Evolutionary conservation across 805 yeast species (phyloP), one percentile per base, ranked within the genome.

Genomic region (Saccharomycopsis sp.): DNA sequence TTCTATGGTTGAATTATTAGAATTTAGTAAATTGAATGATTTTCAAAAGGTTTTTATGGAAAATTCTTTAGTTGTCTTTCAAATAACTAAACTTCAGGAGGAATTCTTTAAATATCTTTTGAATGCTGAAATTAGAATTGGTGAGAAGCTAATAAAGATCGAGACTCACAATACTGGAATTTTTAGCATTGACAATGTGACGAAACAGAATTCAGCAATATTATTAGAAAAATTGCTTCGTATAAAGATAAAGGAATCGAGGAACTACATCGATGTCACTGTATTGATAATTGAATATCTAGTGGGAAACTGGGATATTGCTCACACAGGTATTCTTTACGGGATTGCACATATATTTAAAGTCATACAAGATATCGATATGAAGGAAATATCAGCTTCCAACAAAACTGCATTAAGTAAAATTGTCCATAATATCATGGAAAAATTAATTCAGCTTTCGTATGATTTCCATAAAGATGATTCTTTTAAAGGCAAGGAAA

Each of bases 1-100:
- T 31, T 57, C 59, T 13, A 56, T 85, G 1, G 72, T 87, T 29
- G 86, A 86, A 48, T 48, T 68, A 0, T 68, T 87, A 40, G 81
- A 79, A 46, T 77, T 64, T 52, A 61, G 69, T 38, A 59, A 65
- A 4, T 57, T 79, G 9, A 75, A 78, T 4, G 64, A 69, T 45
- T 49, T 71, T 40, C 43, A 60, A 36, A 44, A 64, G 48, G 59
- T 81, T 2, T 78, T 61, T 51, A 31, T 61, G 8, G 54, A 56
- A 1, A 63, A 71, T 9, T 61, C 74, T 1, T 43, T 59, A 41
- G 45, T 54, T 7, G 22, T 47, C 22, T 50, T 38, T 27, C 13
- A 16, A 20, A 40, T 40, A 21, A 40, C 45, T 3, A 11, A 11
- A 9, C 20, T 43, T 17, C 45, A 44, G 23, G 19, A 5, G 4